These are phyloP conservation scores for Colletotrichum gloeosporioides DNA, from an alignment of 2,329 filamentous ascomycete genomes.

Conservation along the genomic window DNA sequence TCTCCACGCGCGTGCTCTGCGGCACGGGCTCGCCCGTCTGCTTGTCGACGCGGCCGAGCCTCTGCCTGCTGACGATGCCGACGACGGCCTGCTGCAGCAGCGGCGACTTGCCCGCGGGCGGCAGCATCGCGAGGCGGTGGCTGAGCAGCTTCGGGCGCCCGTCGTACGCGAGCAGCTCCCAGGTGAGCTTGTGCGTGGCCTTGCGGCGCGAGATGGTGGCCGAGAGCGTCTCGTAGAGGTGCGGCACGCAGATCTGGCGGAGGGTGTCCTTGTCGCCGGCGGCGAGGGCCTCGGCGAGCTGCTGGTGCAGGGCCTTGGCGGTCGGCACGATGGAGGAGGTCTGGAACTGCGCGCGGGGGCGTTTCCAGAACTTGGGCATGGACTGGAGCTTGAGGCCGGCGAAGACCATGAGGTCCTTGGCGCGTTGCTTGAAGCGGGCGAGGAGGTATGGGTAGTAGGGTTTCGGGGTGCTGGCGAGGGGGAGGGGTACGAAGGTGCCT, in stretches of 20 bases:
- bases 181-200: conserved; percentile 48
- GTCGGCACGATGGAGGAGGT: conserved; percentile 50
- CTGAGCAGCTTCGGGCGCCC: conserved; percentile 57
- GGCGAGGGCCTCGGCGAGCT: conserved; percentile 68
- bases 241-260: conserved; percentile 56
- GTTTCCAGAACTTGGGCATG: conserved; percentile 46
- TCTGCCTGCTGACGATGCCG: conserved; percentile 62
- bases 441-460: conserved; percentile 41
- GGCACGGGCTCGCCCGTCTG: conserved; percentile 35
- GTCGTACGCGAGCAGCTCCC: conserved; percentile 61
- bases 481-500: conserved; percentile 56
- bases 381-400: conserved; percentile 49
- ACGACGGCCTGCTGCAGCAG: conserved; percentile 66
- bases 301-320: conserved; percentile 63
- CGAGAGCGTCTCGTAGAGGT: conserved; percentile 57
- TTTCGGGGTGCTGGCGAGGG: conserved; percentile 32
- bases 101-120: conserved; percentile 39
- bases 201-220: conserved; percentile 59
- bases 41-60: conserved; percentile 47
- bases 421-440: conserved; percentile 39
- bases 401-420: conserved; percentile 36
- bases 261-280: conserved; percentile 58
- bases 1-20: conserved; percentile 54
- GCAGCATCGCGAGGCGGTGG: conserved; percentile 55
- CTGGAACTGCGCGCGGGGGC: conserved; percentile 48